These are phyloP conservation scores for Phyllosticta citrichinensis DNA, from an alignment of 2,329 filamentous ascomycete species.

Conservation along the genomic window DNA sequence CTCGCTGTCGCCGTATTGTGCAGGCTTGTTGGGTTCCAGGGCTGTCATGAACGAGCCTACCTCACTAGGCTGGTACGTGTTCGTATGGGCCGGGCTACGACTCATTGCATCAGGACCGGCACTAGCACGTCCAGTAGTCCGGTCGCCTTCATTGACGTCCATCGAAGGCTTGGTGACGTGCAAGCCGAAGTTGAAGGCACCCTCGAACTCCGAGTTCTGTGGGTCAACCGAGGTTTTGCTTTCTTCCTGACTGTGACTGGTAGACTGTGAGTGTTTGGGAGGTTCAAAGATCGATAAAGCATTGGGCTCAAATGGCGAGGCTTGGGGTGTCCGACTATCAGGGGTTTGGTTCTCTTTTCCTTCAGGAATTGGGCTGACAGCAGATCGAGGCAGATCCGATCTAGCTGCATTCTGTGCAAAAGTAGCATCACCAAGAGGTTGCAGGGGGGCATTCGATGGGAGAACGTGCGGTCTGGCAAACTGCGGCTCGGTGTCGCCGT, in stretches of 20 bases:
- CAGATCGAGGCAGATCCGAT: slow-evolving; percentile 14
- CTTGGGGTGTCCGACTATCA: slow-evolving; percentile 2
- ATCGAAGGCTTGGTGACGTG: slow-evolving; percentile 29
- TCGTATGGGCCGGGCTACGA: slow-evolving; percentile 25
- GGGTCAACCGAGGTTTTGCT: slow-evolving; percentile 49
- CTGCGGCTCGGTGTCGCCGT: slow-evolving; percentile 62
- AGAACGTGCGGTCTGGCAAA: slow-evolving; percentile 49
- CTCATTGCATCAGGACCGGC: slow-evolving; percentile 16
- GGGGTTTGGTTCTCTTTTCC: slow-evolving; percentile 30
- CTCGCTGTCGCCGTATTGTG: slow-evolving; percentile 27
- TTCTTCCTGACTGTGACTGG: slow-evolving; percentile 11
- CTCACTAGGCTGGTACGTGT: slow-evolving; percentile 30
- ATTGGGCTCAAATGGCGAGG: neutral
- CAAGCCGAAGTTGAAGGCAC: slow-evolving; percentile 40
- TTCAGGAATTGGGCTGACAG: slow-evolving; percentile 18
- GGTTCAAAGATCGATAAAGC: neutral
- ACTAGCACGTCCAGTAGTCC: neutral
- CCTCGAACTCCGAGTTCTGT: slow-evolving; percentile 36
- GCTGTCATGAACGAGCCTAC: slow-evolving; percentile 30
- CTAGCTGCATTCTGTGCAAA: slow-evolving; percentile 17
- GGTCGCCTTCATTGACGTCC: slow-evolving; percentile 12
- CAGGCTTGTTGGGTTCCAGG: slow-evolving; percentile 23
- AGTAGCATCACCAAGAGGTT: slow-evolving; percentile 22
- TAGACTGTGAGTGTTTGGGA: neutral
- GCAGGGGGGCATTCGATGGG: slow-evolving; percentile 21